Evolutionary conservation across 1,139 yeast genomes (phyloP).

Genomic region (Scheffersomyces titani): DNA sequence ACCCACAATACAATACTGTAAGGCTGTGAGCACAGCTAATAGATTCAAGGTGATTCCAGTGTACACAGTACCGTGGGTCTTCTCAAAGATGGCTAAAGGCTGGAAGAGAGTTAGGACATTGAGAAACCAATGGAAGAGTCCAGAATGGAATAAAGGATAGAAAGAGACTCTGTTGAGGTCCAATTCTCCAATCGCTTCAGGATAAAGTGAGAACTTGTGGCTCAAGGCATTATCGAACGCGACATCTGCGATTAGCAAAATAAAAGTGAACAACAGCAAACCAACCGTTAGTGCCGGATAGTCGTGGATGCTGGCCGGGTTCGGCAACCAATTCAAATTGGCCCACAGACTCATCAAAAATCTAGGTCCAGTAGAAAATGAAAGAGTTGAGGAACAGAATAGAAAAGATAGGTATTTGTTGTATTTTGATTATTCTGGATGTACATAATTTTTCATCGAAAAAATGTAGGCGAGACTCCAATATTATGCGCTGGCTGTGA

Average conservation of each 20-base stretch:
- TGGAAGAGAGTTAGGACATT: constrained; percentile 60
- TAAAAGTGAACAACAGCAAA: constrained; percentile 53
- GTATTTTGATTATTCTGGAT: not conserved
- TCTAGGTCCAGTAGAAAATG: not conserved
- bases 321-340: not conserved
- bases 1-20: constrained; percentile 63
- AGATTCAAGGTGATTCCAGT: constrained; percentile 82
- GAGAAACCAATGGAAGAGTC: constrained; percentile 61
- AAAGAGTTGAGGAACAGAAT: not conserved
- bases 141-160: constrained; percentile 71
- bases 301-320: constrained; percentile 1
- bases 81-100: constrained; percentile 72
- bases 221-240: constrained; percentile 12
- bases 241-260: constrained; percentile 35
- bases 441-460: not conserved
- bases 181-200: constrained; percentile 56
- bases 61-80: constrained; percentile 78
- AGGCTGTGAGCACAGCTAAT: constrained; percentile 68
- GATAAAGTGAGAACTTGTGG: constrained; percentile 41
- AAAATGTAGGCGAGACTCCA: not conserved
- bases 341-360: not conserved
- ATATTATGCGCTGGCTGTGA: not conserved
- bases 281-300: constrained; percentile 72
- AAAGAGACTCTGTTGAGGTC: constrained; percentile 69
- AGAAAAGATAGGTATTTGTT: not conserved